Conservation (phyloP, 768 basidiomycete genomes). For the Sporobolomyces pararoseus region DNA sequence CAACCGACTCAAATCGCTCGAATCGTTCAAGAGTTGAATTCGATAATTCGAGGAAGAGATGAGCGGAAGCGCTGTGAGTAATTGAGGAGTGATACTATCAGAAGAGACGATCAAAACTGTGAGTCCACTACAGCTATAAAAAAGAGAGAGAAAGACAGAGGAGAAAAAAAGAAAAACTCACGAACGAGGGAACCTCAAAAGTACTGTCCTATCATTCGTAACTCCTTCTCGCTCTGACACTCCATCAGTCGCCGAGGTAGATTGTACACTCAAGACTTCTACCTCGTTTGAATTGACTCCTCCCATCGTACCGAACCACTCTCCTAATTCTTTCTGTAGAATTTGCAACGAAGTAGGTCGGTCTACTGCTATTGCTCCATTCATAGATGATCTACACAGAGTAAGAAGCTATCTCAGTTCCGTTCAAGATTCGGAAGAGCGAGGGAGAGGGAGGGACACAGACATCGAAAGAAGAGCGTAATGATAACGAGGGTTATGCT, state of each 20-base stretch:
- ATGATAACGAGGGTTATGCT: constrained; percentile 10
- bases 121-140: background rate
- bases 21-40: background rate
- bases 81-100: constrained; percentile 10
- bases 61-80: constrained; percentile 28
- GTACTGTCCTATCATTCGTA: background rate
- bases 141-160: background rate
- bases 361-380: background rate
- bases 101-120: background rate
- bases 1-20: constrained; percentile 2
- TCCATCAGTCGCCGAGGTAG: background rate
- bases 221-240: background rate
- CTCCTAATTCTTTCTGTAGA: background rate
- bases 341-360: background rate
- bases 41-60: background rate
- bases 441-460: background rate
- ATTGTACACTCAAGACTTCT: background rate
- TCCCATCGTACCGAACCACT: constrained; percentile 27
- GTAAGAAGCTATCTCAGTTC: background rate
- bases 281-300: constrained; percentile 23
- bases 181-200: constrained; percentile 12
- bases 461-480: constrained; percentile 23
- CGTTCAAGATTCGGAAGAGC: too few species aligned
- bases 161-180: background rate
- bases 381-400: background rate